phyloP scores from a whole-genome alignment of 768 basidiomycete species.

The Gautieria morchelliformis region DNA sequence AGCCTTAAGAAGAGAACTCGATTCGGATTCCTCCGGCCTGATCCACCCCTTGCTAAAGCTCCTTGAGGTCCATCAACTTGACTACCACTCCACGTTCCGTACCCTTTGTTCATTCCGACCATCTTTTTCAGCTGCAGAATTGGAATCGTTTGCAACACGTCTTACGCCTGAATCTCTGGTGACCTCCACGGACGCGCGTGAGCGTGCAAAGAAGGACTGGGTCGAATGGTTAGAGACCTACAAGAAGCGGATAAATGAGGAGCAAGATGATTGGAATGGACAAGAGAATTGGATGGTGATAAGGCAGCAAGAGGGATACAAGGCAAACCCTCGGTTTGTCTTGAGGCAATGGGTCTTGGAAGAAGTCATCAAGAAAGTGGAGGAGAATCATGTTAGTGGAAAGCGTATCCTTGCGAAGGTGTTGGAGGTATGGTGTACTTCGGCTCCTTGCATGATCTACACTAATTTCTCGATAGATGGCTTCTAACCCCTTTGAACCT shows the following conservation, averaged over 20 bases:
- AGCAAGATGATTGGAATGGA: conserved; percentile 36
- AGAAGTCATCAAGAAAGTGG: conserved; percentile 75
- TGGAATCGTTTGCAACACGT: neutral
- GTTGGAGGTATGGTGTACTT: conserved; percentile 44
- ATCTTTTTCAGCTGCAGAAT: conserved; percentile 7
- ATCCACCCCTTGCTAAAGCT: conserved; percentile 64
- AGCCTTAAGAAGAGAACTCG: conserved; percentile 49
- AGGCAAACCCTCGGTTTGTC: conserved; percentile 82
- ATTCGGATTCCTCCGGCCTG: conserved; percentile 50
- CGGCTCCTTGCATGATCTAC: neutral
- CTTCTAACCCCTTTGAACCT: conserved; percentile 69
- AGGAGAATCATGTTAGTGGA: conserved; percentile 52
- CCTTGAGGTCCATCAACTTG: conserved; percentile 65
- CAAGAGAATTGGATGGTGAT: conserved; percentile 30
- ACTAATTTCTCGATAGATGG: conserved; percentile 53
- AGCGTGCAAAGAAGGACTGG: conserved; percentile 42
- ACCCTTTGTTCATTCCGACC: conserved; percentile 55
- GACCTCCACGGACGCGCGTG: conserved; percentile 10
- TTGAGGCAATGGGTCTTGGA: conserved; percentile 94
- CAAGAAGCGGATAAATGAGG: conserved; percentile 45
- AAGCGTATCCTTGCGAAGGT: conserved; percentile 70
- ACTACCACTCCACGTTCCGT: conserved; percentile 85
- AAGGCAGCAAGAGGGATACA: conserved; percentile 39
- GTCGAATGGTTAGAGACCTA: conserved; percentile 56
- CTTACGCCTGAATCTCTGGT: conserved; percentile 10